Evolutionary conservation across 2,329 filamentous ascomycete species (phyloP).

Genomic region (Paracamarosporium sp.): DNA sequence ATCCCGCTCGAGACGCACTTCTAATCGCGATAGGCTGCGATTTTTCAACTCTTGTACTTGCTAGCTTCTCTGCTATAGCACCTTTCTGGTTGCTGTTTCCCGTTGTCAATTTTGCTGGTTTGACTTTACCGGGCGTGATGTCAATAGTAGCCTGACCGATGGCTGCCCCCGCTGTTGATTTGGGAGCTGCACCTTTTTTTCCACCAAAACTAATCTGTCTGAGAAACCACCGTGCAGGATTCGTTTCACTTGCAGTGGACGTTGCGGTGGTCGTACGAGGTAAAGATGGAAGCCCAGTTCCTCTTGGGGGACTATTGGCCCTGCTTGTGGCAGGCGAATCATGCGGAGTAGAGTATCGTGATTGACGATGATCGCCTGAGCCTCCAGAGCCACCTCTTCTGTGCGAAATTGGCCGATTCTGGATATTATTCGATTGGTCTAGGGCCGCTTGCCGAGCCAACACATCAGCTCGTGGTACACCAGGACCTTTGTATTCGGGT

Average conservation of each 20-base stretch:
- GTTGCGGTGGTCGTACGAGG: constrained; percentile 7
- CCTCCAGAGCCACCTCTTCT: constrained; percentile 34
- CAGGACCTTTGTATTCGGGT: constrained; percentile 19
- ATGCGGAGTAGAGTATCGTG: constrained; percentile 26
- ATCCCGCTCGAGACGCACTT: constrained; percentile 32
- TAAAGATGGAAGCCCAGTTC: constrained; percentile 22
- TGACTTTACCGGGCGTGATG: constrained; percentile 39
- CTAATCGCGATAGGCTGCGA: constrained; percentile 49
- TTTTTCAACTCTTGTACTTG: constrained; percentile 41
- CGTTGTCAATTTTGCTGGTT: constrained; percentile 40
- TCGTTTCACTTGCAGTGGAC: constrained; percentile 18
- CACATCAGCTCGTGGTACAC: constrained; percentile 38
- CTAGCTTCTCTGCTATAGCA: constrained; percentile 44
- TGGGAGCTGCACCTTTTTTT: constrained; percentile 30
- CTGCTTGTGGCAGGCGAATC: constrained; percentile 38
- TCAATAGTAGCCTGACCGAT: constrained; percentile 30
- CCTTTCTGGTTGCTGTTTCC: constrained; percentile 47
- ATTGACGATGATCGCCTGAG: constrained; percentile 23
- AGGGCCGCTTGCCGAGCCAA: constrained; percentile 34
- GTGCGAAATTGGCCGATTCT: constrained; percentile 23
- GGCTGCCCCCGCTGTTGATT: constrained; percentile 36
- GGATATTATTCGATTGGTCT: constrained; percentile 13
- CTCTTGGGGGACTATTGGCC: constrained; percentile 36
- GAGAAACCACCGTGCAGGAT: constrained; percentile 42
- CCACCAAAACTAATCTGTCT: constrained; percentile 50